A percentile compares a stretch with the other conserved stretches of the same genome.
Evolutionary conservation across 805 yeast genomes (phyloP).

Genomic region (Candida ulmi): DNA sequence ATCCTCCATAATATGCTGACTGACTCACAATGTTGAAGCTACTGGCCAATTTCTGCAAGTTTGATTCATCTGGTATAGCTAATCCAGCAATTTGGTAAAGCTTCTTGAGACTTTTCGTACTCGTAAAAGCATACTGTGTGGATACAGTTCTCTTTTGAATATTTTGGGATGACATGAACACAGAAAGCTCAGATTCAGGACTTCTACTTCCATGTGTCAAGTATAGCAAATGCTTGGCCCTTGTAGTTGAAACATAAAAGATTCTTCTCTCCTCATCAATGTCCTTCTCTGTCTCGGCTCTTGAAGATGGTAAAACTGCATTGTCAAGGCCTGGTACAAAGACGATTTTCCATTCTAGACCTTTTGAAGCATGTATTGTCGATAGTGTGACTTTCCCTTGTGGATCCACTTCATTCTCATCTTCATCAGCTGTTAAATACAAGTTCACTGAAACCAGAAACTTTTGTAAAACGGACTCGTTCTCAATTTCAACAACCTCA

Average conservation of each 20-base stretch:
- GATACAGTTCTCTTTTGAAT: not conserved
- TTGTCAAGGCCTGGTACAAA: conserved; percentile 71
- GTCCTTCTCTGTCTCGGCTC: conserved; percentile 30
- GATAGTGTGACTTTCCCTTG: conserved; percentile 47
- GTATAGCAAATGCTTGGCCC: conserved; percentile 62
- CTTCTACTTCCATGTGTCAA: conserved; percentile 22
- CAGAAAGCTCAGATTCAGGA: not conserved
- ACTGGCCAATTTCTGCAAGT: too few relatives aligned
- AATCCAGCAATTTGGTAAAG: too few relatives aligned
- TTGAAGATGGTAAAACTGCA: conserved; percentile 57
- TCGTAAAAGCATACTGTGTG: not conserved
- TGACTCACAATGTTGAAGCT: too few relatives aligned
- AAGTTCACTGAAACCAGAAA: conserved; percentile 33
- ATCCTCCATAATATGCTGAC: too few relatives aligned
- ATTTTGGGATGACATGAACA: not conserved
- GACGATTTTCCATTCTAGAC: conserved; percentile 93
- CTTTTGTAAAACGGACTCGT: conserved; percentile 21
- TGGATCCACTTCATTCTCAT: conserved; percentile 13
- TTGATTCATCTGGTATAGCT: too few relatives aligned
- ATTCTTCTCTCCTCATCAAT: conserved; percentile 78
- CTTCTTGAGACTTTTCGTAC: not conserved
- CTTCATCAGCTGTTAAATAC: conserved; percentile 23
- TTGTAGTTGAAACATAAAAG: conserved; percentile 81
- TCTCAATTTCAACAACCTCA: conserved; percentile 5
- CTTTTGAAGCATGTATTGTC: conserved; percentile 90